phyloP scores from a whole-genome alignment of 2,329 filamentous ascomycete genomes.

The Hysterium pulicare region DNA sequence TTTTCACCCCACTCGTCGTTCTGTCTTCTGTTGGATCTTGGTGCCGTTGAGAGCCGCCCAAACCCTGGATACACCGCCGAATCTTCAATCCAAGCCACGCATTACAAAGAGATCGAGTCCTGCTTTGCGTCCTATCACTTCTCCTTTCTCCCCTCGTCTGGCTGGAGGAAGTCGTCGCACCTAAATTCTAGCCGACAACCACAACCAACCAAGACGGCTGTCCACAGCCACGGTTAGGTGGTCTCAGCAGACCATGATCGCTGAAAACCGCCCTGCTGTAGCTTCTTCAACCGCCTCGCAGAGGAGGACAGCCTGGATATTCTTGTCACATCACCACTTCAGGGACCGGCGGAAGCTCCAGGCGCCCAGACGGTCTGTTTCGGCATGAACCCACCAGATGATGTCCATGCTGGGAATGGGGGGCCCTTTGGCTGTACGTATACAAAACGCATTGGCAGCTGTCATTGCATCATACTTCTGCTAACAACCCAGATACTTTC shows the following conservation, averaged over 20 bases:
- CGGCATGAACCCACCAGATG: constrained; percentile 26
- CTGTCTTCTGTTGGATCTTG: too few relatives aligned
- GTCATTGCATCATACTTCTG: constrained; percentile 8
- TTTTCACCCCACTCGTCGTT: too few relatives aligned
- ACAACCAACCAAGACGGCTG: too few relatives aligned
- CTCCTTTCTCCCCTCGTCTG: too few relatives aligned
- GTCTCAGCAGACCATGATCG: constrained; percentile 1
- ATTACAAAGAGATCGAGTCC: too few relatives aligned
- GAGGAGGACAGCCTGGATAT: constrained; percentile 26
- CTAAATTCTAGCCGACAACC: too few relatives aligned
- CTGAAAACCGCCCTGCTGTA: background rate
- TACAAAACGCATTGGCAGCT: background rate
- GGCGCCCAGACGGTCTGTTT: constrained; percentile 10
- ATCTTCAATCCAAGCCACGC: too few relatives aligned
- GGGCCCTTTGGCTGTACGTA: constrained; percentile 34
- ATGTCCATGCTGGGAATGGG: constrained; percentile 22
- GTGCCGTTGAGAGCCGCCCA: too few relatives aligned
- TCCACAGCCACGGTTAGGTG: too few relatives aligned
- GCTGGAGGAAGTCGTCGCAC: too few relatives aligned
- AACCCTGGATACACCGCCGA: too few relatives aligned
- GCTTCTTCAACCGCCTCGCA: background rate
- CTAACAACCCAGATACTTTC: constrained; percentile 23
- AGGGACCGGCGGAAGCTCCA: constrained; percentile 23
- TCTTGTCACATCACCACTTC: constrained; percentile 18
- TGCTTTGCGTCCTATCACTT: too few relatives aligned